Conservation (phyloP, 2,329 filamentous ascomycete genomes). For the Fusarium sp. region DNA sequence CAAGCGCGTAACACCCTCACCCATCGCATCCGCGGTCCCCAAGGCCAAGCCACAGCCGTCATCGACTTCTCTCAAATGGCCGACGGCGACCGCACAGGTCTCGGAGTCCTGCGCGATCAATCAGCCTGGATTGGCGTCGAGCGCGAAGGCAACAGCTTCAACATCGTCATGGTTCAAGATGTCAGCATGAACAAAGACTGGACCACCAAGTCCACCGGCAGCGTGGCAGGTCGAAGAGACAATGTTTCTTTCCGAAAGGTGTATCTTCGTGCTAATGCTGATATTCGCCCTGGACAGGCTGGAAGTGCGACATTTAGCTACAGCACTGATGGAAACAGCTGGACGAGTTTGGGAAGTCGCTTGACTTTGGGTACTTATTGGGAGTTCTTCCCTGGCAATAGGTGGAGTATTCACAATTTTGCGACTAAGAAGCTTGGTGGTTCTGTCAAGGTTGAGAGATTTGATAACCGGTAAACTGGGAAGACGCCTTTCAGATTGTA, state of each 20-base stretch:
- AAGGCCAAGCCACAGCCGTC: background rate
- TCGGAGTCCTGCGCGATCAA: background rate
- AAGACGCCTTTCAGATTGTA: background rate
- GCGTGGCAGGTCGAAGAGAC: background rate
- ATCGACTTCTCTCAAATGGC: constrained; percentile 17
- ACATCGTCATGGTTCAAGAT: background rate
- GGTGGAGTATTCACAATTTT: constrained; percentile 13
- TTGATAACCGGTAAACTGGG: background rate
- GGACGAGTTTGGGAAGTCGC: background rate
- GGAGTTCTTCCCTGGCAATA: constrained; percentile 11
- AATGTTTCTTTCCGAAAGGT: constrained; percentile 10
- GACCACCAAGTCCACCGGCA: constrained; percentile 13
- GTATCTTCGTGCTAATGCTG: constrained; percentile 1
- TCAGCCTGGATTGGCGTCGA: constrained; percentile 17
- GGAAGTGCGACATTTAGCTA: constrained; percentile 15
- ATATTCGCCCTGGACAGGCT: constrained; percentile 1
- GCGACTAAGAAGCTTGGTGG: background rate
- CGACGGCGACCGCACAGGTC: background rate
- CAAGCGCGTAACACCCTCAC: constrained; percentile 17
- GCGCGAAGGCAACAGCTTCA: constrained; percentile 10
- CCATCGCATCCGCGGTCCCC: constrained; percentile 2
- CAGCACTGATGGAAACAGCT: background rate
- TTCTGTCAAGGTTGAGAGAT: constrained; percentile 1
- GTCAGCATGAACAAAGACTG: constrained; percentile 11
- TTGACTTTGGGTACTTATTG: constrained; percentile 12